A percentile compares a stretch with the other conserved stretches of the same genome.
Evolutionary conservation across 345 rosid genomes (phyloP).

Genomic region (Hibiscus trionum): DNA sequence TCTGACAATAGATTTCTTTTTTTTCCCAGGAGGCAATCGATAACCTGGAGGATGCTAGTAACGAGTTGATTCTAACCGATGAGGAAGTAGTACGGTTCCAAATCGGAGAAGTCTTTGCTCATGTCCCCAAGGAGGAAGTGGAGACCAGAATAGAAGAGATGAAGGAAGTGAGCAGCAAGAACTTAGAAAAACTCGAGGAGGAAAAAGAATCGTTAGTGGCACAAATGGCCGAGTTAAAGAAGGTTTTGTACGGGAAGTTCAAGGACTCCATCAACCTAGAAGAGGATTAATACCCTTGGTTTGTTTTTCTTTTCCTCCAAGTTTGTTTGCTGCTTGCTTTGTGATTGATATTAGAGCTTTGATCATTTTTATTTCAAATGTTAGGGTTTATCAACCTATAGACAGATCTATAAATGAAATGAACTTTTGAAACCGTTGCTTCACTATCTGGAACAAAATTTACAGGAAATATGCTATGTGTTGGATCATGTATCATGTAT

Average conservation of each 20-base stretch:
- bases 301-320: background rate
- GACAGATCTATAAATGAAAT: background rate
- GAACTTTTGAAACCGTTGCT: background rate
- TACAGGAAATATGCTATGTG: background rate
- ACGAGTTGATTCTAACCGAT: constrained; percentile 86
- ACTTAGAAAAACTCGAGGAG: constrained; percentile 60
- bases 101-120: constrained; percentile 89
- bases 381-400: background rate
- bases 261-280: constrained; percentile 87
- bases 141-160: constrained; percentile 73
- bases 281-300: constrained; percentile 45
- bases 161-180: constrained; percentile 59
- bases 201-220: constrained; percentile 55
- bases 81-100: constrained; percentile 83
- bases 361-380: background rate
- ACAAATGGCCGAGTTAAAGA: constrained; percentile 78
- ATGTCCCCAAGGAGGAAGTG: constrained; percentile 72
- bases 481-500: too few species aligned
- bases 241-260: constrained; percentile 79
- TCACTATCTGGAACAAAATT: background rate
- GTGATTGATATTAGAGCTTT: background rate
- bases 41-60: constrained; percentile 85
- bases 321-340: background rate
- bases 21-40: constrained; percentile 59
- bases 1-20: background rate